Percentiles rank a stretch among this genome's conserved stretches.
These are phyloP conservation scores for Microstegium vimineum DNA, from an alignment of 176 grass and related monocot genomes.

Conservation along the genomic window DNA sequence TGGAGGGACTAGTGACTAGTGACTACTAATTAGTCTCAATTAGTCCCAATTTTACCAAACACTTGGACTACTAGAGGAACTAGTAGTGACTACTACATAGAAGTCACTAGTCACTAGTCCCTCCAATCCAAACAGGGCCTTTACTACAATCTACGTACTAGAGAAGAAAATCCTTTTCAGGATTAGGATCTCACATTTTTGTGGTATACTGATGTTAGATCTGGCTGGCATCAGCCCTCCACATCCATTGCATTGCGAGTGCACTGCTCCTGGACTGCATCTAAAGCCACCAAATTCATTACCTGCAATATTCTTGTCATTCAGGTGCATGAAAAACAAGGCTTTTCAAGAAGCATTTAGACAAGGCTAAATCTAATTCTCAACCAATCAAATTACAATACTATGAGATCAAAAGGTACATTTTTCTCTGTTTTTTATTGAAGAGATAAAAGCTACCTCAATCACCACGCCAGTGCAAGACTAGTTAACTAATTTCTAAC, in stretches of 20 bases:
- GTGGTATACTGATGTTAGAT: constrained; percentile 54
- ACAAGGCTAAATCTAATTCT: not conserved
- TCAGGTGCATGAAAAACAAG: constrained; percentile 20
- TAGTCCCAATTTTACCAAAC: too few relatives aligned
- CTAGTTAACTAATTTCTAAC: not conserved
- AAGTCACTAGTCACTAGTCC: too few relatives aligned
- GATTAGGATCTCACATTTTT: constrained; percentile 58
- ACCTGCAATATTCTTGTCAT: constrained; percentile 46
- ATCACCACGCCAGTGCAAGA: not conserved
- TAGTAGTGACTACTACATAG: too few relatives aligned
- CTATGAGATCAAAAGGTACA: not conserved
- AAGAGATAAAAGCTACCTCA: not conserved
- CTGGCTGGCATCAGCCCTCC: constrained; percentile 74
- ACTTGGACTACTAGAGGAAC: too few relatives aligned
- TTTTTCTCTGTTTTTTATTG: not conserved
- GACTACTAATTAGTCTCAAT: too few relatives aligned
- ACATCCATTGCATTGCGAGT: constrained; percentile 78
- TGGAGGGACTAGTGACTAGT: too few relatives aligned
- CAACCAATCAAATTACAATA: not conserved
- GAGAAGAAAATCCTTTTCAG: constrained; percentile 6
- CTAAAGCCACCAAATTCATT: constrained; percentile 81
- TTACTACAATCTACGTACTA: not conserved
- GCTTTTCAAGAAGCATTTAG: not conserved
- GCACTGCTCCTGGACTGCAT: constrained; percentile 58
- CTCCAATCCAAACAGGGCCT: too few relatives aligned